These are phyloP conservation scores for Jasminum sambac DNA, from an alignment of 257 asterid species.

Conservation along the genomic window DNA sequence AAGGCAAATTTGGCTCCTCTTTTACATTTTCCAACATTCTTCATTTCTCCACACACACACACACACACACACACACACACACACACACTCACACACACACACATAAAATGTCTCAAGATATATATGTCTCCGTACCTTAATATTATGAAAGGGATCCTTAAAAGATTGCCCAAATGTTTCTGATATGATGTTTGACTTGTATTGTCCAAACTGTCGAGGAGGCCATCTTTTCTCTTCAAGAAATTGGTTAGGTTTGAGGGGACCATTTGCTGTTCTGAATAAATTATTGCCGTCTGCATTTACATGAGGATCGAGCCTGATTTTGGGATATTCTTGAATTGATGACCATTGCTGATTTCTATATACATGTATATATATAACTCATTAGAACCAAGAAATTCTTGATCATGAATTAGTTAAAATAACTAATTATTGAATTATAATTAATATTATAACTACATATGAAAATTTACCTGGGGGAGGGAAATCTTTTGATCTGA, in stretches of 20 bases:
- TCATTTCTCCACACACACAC: too few species aligned
- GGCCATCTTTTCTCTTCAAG: slow-evolving; percentile 72
- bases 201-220: slow-evolving; percentile 33
- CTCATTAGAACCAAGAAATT: background rate
- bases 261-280: slow-evolving; percentile 28
- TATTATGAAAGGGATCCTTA: slow-evolving; percentile 27
- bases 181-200: slow-evolving; percentile 25
- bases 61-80: too few species aligned
- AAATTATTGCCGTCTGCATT: slow-evolving; percentile 23
- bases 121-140: too few species aligned
- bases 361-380: background rate
- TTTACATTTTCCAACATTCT: too few species aligned
- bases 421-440: background rate
- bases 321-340: slow-evolving; percentile 32
- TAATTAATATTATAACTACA: background rate
- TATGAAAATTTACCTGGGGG: slow-evolving; percentile 41
- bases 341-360: slow-evolving; percentile 53
- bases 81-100: too few species aligned
- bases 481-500: slow-evolving; percentile 26
- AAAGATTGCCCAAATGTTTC: slow-evolving; percentile 18
- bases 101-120: too few species aligned
- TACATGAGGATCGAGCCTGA: background rate
- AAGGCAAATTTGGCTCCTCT: too few species aligned
- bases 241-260: slow-evolving; percentile 46
- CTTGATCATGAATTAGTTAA: background rate